Conservation (phyloP, 495 filamentous ascomycete species). For the Xylaria castorea region DNA sequence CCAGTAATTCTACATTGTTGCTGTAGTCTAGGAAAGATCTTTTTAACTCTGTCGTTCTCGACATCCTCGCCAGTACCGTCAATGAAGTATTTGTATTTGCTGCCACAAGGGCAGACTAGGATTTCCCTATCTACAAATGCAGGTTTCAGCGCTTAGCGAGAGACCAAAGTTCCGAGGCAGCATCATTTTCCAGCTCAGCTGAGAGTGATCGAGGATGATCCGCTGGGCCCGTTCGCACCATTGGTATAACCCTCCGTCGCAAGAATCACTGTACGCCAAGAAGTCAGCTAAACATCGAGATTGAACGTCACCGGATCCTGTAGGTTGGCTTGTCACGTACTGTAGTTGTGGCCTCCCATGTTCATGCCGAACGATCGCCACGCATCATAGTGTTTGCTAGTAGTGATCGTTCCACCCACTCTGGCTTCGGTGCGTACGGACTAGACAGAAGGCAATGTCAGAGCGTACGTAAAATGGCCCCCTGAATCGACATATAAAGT, state of each 20-base stretch:
- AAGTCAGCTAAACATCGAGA: not conserved
- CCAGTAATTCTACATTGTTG: not conserved
- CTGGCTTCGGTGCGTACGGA: constrained; percentile 63
- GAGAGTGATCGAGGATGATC: constrained; percentile 11
- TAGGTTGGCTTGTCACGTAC: constrained; percentile 23
- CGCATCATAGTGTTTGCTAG: constrained; percentile 63
- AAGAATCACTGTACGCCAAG: constrained; percentile 53
- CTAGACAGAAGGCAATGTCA: constrained; percentile 28
- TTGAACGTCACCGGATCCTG: not conserved
- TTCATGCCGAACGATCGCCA: constrained; percentile 59
- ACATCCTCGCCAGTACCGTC: not conserved
- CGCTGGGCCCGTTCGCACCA: constrained; percentile 29
- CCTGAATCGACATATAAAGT: not conserved
- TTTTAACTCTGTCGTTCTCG: not conserved
- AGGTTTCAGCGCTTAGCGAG: not conserved
- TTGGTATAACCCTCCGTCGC: constrained; percentile 64
- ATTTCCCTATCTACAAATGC: not conserved
- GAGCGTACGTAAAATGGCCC: not conserved
- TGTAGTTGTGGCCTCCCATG: constrained; percentile 61
- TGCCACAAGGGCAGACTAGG: not conserved
- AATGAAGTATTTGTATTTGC: not conserved
- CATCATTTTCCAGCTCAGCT: not conserved
- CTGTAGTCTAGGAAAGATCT: not conserved
- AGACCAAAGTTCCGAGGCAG: not conserved
- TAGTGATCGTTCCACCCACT: constrained; percentile 56